Base-by-base conservation (phyloP, 1,284 basidiomycete genomes). In the Coriolopsis trogii region DNA sequence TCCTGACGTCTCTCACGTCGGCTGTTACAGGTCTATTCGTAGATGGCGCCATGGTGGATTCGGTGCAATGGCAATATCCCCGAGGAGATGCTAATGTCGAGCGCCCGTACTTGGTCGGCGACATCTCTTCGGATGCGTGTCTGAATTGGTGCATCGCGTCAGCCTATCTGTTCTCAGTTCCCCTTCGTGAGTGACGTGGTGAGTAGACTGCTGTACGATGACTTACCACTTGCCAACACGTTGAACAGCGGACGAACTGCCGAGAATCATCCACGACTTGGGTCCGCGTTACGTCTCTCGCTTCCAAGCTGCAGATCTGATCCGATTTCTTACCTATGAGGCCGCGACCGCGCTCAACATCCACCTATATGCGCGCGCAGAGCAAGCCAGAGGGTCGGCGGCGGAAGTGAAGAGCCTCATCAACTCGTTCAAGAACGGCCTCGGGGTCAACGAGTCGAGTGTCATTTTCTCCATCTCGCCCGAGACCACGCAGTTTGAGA, bases 271-370 rank as follows among this genome's bases (percentile, higher is more conserved):
- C 20, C 85, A 90, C 61, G 86, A 90, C 61, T 79, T 93, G 10
- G 87, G 88, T 2, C 87, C 89, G 3, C 80, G 85, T 29, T 92
- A 93, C 55, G 73, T 73, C 2, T 85, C 82, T 24, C 82, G 81
- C 29, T 89, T 91, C 65, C 89, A 90, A 79, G 70, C 82, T 60
- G 41, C 63, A 66, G 70, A 71, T 3, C 74, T 91, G 23, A 73
- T 82, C 52, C 83, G 80, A 36, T 91, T 91, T 64, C 72, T 92
- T 41, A 91, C 88, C 0, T 92, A 91, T 64, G 85, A 89, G 56
- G 85, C 85, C 0, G 81, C 85, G 3, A 89, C 89, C 0, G 88
- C 89, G 0, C 73, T 91, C 33, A 89, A 86, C 62, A 86, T 91
- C 73, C 82, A 82, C 53, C 68, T 91, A 29, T 64, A 67, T 28